Evolutionary conservation across 768 basidiomycete species (phyloP).

Genomic region (Exsudoporus frostii): DNA sequence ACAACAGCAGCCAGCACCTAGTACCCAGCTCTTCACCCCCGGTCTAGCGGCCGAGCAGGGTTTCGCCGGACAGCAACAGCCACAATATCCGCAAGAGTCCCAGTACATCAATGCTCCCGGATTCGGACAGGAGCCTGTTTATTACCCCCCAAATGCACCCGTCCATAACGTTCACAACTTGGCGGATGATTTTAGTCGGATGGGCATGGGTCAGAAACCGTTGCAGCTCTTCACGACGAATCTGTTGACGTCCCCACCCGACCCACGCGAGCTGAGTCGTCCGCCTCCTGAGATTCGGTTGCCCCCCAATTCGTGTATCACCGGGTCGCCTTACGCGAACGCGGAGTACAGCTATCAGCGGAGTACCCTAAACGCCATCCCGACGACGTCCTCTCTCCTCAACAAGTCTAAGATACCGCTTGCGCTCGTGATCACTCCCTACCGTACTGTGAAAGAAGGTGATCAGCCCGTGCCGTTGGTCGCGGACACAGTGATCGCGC

Average conservation of each 20-base stretch:
- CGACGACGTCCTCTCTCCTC: constrained; percentile 82
- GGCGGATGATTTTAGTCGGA: constrained; percentile 82
- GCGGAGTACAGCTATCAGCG: constrained; percentile 92
- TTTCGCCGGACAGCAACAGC: constrained; percentile 60
- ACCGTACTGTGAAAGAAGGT: constrained; percentile 80
- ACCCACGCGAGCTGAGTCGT: constrained; percentile 76
- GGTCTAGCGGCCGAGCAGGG: constrained; percentile 70
- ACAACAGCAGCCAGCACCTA: constrained; percentile 36
- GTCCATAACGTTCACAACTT: constrained; percentile 55
- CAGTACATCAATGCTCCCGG: constrained; percentile 46
- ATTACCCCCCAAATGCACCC: constrained; percentile 37
- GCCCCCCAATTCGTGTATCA: constrained; percentile 79
- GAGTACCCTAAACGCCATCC: constrained; percentile 87
- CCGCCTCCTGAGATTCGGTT: constrained; percentile 89
- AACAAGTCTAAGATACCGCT: constrained; percentile 90
- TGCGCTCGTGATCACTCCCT: constrained; percentile 85
- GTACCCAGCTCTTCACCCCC: constrained; percentile 77
- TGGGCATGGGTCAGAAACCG: constrained; percentile 82
- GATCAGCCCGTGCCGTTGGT: constrained; percentile 86
- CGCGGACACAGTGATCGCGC: constrained; percentile 91
- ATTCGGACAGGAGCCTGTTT: constrained; percentile 42
- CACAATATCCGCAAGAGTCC: constrained; percentile 42
- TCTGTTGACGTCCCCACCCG: constrained; percentile 88
- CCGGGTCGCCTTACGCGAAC: constrained; percentile 74
- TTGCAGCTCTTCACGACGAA: constrained; percentile 85